Evolutionary conservation across 495 filamentous ascomycete genomes (phyloP).

Genomic region (Trichoderma orchidacearum): DNA sequence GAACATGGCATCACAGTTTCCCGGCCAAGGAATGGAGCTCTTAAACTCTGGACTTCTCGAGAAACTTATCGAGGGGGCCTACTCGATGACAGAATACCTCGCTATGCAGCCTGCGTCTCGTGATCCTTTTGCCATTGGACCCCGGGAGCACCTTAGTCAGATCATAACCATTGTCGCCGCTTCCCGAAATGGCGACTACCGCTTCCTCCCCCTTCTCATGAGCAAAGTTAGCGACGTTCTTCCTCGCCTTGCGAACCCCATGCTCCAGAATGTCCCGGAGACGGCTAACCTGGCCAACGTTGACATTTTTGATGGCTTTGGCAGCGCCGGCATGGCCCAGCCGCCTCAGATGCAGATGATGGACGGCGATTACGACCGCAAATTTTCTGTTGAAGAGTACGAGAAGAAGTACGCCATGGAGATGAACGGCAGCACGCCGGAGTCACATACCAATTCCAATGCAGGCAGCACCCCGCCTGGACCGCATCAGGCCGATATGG

Average conservation of each 20-base stretch:
- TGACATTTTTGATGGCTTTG: slow-evolving; percentile 47
- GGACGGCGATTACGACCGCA: slow-evolving; percentile 16
- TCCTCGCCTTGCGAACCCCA: slow-evolving; percentile 41
- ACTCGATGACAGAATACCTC: slow-evolving; percentile 60
- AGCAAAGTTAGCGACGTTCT: slow-evolving; percentile 55
- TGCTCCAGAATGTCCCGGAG: slow-evolving; percentile 40
- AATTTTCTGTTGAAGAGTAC: slow-evolving; percentile 19
- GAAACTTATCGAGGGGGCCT: slow-evolving; percentile 65
- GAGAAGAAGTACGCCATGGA: slow-evolving; percentile 22
- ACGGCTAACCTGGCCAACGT: slow-evolving; percentile 21
- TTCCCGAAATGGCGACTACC: slow-evolving; percentile 54
- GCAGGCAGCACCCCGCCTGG: slow-evolving; percentile 6
- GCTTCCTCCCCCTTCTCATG: slow-evolving; percentile 57
- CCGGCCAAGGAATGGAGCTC: slow-evolving; percentile 53
- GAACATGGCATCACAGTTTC: slow-evolving; percentile 49
- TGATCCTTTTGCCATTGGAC: slow-evolving; percentile 47
- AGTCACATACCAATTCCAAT: slow-evolving; percentile 14
- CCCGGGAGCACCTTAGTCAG: slow-evolving; percentile 59
- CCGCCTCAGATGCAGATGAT: slow-evolving; percentile 19
- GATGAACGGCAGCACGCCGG: slow-evolving; percentile 20
- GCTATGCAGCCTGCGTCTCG: slow-evolving; percentile 46
- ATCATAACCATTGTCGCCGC: slow-evolving; percentile 50
- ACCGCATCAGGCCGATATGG: slow-evolving; percentile 18
- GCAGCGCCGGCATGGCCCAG: slow-evolving; percentile 34
- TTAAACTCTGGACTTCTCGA: slow-evolving; percentile 60